Percentiles rank a stretch among this genome's conserved stretches.
Evolutionary conservation across 495 filamentous ascomycete genomes (phyloP).

Genomic region (Hyaloscypha bicolor): DNA sequence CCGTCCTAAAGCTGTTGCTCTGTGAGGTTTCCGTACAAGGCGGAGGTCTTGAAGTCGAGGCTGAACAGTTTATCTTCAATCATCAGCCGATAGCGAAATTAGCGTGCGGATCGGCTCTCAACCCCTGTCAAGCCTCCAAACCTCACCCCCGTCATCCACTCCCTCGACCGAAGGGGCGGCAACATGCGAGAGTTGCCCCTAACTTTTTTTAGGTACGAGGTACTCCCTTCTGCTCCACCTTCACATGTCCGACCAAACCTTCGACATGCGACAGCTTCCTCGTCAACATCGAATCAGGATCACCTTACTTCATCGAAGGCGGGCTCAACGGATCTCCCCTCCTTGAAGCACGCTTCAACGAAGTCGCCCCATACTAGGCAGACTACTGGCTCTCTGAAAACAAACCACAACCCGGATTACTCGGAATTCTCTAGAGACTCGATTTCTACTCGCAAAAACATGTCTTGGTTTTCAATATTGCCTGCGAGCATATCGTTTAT

Average conservation of each 20-base stretch:
- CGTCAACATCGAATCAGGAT: neutral
- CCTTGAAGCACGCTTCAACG: neutral
- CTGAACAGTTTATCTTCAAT: conserved; percentile 12
- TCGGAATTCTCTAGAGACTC: conserved; percentile 4
- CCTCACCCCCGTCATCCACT: neutral
- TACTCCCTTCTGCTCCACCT: neutral
- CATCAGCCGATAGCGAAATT: neutral
- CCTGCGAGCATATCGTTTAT: conserved; percentile 55
- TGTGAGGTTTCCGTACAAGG: neutral
- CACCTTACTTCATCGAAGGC: neutral
- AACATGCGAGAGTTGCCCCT: neutral
- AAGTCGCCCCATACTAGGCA: conserved; percentile 1
- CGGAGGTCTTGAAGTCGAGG: conserved; percentile 17
- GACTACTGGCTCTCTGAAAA: neutral
- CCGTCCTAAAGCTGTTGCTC: neutral
- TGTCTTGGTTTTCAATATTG: conserved; percentile 70
- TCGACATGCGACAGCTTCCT: conserved; percentile 21
- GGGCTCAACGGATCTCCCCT: neutral
- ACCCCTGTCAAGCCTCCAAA: neutral
- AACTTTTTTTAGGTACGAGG: neutral
- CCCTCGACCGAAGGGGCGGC: neutral
- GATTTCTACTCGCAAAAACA: conserved; percentile 31
- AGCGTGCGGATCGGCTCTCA: neutral
- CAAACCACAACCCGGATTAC: neutral
- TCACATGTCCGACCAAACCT: neutral